Conservation (phyloP, 331 rosid genomes). For the Rosa hybrid region DNA sequence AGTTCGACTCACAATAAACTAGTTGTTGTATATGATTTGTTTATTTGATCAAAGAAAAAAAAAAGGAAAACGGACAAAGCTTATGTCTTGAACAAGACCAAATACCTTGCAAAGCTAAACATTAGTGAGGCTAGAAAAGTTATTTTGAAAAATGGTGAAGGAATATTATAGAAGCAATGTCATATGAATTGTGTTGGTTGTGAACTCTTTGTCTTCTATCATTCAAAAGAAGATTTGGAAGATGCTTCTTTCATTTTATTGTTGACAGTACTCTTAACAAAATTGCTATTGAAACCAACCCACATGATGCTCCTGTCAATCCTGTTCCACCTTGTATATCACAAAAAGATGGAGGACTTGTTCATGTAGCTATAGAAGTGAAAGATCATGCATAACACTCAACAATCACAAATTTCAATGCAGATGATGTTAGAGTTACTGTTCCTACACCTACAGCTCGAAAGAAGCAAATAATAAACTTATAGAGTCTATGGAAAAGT, state of each 20-base stretch:
- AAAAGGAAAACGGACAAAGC: slow-evolving; percentile 79
- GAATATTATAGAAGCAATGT: slow-evolving; percentile 76
- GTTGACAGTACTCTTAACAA: slow-evolving; percentile 82
- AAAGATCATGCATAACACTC: slow-evolving; percentile 98
- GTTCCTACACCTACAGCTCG: slow-evolving; percentile 98
- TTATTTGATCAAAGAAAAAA: too few species aligned
- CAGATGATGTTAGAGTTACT: slow-evolving; percentile 91
- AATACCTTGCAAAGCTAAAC: slow-evolving; percentile 89
- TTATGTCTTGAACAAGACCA: slow-evolving; percentile 72
- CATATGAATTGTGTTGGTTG: slow-evolving; percentile 93
- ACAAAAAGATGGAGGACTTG: slow-evolving; percentile 89
- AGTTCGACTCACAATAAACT: too few species aligned
- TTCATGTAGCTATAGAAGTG: slow-evolving; percentile 94
- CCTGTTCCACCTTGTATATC: slow-evolving; percentile 79
- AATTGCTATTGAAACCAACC: slow-evolving; percentile 94
- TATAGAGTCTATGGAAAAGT: slow-evolving; percentile 97
- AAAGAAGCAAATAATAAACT: slow-evolving; percentile 93
- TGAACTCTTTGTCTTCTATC: slow-evolving; percentile 87
- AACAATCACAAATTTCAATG: slow-evolving; percentile 93
- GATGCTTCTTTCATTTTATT: slow-evolving; percentile 57
- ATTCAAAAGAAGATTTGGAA: slow-evolving; percentile 76
- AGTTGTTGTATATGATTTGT: too few species aligned
- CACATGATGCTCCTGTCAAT: slow-evolving; percentile 91
- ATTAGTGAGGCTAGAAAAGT: slow-evolving; percentile 71
- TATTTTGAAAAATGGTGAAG: slow-evolving; percentile 62